Evolutionary conservation across 208 protist species (phyloP).

Genomic region (Crithidia thermophila): DNA sequence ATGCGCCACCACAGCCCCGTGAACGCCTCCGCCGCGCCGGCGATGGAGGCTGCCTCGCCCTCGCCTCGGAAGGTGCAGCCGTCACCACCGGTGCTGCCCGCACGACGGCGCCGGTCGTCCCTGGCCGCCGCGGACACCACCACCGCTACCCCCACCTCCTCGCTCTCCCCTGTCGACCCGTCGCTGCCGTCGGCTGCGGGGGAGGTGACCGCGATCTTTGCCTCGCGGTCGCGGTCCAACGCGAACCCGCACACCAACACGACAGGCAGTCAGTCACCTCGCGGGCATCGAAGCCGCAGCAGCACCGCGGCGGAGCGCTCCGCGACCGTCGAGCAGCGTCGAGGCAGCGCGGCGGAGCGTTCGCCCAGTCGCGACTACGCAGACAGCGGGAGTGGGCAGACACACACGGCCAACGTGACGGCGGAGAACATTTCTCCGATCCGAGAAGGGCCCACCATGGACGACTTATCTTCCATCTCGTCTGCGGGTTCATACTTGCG

Average conservation of each 20-base stretch:
- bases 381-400: neutral
- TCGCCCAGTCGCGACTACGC: neutral
- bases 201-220: slow-evolving; percentile 14
- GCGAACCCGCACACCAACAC: neutral
- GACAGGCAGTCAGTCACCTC: too few relatives aligned
- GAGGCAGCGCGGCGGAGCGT: neutral
- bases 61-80: neutral
- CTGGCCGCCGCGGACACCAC: neutral
- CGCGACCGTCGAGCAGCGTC: too few relatives aligned
- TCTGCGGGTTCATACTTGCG: slow-evolving; percentile 21
- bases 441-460: neutral
- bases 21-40: neutral
- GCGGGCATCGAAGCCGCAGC: too few relatives aligned
- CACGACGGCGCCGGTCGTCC: neutral
- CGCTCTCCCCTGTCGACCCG: slow-evolving; percentile 4
- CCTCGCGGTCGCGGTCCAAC: slow-evolving; percentile 11
- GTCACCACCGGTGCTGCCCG: neutral
- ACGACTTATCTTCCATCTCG: slow-evolving; percentile 16
- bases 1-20: neutral
- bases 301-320: too few relatives aligned
- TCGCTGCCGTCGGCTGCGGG: slow-evolving; percentile 5
- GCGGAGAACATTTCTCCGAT: slow-evolving; percentile 7
- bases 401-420: neutral
- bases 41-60: neutral
- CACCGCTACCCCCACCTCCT: neutral